Percentiles rank a stretch among this genome's conserved stretches.
Conservation (phyloP, 495 filamentous ascomycete species). For the Penicillium angulare region DNA sequence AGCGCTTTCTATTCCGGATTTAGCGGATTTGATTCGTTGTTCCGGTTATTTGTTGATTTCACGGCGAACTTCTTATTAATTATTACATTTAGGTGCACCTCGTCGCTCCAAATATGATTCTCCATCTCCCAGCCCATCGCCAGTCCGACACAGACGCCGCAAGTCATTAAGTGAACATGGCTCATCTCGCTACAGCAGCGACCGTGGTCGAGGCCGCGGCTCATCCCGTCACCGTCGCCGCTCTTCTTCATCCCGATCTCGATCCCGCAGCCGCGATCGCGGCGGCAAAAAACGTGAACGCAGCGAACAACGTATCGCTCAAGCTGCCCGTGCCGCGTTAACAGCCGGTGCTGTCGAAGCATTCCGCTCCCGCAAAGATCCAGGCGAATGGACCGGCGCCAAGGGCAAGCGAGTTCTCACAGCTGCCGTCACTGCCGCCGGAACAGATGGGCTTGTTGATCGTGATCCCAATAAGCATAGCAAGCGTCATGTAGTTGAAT, state of each 20-base stretch:
- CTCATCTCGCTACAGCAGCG: constrained; percentile 10
- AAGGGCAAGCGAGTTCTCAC: constrained; percentile 87
- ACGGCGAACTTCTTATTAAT: not conserved
- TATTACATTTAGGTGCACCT: constrained; percentile 25
- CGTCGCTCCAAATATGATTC: constrained; percentile 39
- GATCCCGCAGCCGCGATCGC: constrained; percentile 44
- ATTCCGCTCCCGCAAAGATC: constrained; percentile 80
- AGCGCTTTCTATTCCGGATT: not conserved
- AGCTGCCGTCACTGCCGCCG: constrained; percentile 79
- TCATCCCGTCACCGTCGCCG: constrained; percentile 54
- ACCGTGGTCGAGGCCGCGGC: constrained; percentile 27
- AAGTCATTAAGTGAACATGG: constrained; percentile 75
- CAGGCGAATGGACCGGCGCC: constrained; percentile 77
- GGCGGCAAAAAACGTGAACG: constrained; percentile 36
- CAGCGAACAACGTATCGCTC: constrained; percentile 66
- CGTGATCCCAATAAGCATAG: constrained; percentile 71
- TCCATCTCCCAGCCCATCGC: constrained; percentile 43
- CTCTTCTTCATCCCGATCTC: constrained; percentile 52
- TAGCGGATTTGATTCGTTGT: not conserved
- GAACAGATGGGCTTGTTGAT: constrained; percentile 73
- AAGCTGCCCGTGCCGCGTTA: constrained; percentile 82
- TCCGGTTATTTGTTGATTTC: too few relatives aligned
- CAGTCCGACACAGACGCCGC: constrained; percentile 47
- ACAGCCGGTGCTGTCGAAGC: constrained; percentile 85
- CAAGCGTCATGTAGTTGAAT: constrained; percentile 66